Evolutionary conservation across 371 early-diverging fungal genomes (phyloP), one percentile per base, ranked within the genome.

Genomic region (Apophysomyces sp.): DNA sequence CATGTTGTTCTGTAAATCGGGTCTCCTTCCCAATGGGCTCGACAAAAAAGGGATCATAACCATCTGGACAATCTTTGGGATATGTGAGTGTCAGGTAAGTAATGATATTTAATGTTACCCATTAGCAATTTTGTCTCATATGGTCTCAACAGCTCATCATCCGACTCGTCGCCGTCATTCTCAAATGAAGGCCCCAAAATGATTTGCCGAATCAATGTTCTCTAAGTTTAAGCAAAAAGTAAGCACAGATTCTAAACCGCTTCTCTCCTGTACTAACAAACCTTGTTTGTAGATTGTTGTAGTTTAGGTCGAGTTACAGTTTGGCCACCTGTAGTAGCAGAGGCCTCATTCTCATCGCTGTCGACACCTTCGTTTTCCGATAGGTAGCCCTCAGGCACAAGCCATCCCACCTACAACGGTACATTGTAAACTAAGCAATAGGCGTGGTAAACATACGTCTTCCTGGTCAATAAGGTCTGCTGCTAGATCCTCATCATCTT

Each of bases 351-450:
- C 12, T 71, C 79, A 24, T 82, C 85, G 28, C 77, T 80, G 24
- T 78, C 85, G 2, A 85, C 72, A 3, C 88, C 88, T 68, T 92
- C 92, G 57, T 87, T 91, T 21, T 92, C 93, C 0, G 92, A 91
- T 8, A 93, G 72, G 70, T 93, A 93, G 0, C 92, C 92, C 73
- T 87, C 84, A 11, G 90, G 92, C 3, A 90, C 90, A n/a, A 83
- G 72, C 86, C 86, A 90, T 18, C 80, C 86, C 39, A 82, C 81
- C 82, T 78, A 56, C 44, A 59, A 11, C 4, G 53, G 18, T 56
- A 55, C 29, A 52, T 18, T 13, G 16, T 27, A 0, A 44, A 53
- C 28, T 11, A 5, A 2, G 6, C 39, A 31, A 36, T 18, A 13
- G n/a, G n/a, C n/a, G n/a, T 37, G 16, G 37, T 3, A 40, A 12